phyloP scores from a whole-genome alignment of 257 asterid species.

The Solanum ossicruentum region DNA sequence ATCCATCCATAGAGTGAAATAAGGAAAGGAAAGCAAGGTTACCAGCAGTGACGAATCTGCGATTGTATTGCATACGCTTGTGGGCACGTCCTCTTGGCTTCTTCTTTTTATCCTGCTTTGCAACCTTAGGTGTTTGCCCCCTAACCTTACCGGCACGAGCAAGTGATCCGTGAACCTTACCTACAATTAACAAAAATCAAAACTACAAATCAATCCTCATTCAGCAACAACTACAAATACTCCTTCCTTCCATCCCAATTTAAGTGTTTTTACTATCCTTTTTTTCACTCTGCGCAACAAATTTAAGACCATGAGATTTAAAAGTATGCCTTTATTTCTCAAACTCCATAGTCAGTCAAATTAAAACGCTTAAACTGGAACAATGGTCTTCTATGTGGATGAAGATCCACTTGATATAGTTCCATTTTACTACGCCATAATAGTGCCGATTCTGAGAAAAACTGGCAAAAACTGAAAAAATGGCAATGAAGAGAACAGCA shows the following conservation, averaged over 20 bases:
- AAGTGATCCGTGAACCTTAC: constrained; percentile 94
- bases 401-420: background rate
- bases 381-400: background rate
- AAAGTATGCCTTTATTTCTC: background rate
- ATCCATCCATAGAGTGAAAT: background rate
- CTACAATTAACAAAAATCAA: constrained; percentile 2
- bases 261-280: background rate
- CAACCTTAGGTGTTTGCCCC: constrained; percentile 84
- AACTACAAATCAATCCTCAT: background rate
- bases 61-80: constrained; percentile 83
- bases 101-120: constrained; percentile 87
- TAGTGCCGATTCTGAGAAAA: background rate
- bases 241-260: background rate
- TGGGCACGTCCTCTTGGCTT: constrained; percentile 89
- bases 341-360: background rate
- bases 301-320: background rate
- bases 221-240: background rate
- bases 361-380: background rate
- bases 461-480: background rate
- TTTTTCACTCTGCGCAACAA: background rate
- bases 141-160: constrained; percentile 97
- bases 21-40: background rate
- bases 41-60: constrained; percentile 95
- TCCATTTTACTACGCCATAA: background rate
- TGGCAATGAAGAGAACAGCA: background rate